Conservation (phyloP, 768 basidiomycete genomes). For the Pleurotus platypus region DNA sequence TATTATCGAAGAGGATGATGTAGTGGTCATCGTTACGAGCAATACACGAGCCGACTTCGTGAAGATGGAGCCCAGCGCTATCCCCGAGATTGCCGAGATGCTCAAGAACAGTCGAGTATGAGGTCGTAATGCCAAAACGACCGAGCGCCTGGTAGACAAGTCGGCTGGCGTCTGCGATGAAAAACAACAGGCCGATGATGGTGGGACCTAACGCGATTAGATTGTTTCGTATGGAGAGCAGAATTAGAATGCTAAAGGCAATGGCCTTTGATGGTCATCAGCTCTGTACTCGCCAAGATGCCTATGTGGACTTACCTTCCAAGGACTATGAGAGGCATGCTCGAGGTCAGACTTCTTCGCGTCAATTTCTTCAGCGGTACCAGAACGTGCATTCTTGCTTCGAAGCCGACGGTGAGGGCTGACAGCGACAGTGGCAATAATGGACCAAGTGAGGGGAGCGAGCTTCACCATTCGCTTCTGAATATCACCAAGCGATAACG, state of each 20-base stretch:
- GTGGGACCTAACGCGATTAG: conserved; percentile 15
- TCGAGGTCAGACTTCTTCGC: background rate
- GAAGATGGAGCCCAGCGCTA: conserved; percentile 9
- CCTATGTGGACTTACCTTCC: background rate
- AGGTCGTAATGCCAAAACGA: conserved; percentile 14
- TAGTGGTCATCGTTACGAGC: conserved; percentile 4
- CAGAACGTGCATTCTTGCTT: background rate
- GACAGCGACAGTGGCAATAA: background rate
- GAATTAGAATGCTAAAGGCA: background rate
- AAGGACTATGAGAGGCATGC: background rate
- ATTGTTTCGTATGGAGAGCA: conserved; percentile 15
- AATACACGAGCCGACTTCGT: background rate
- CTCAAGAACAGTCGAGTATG: conserved; percentile 16
- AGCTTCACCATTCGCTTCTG: background rate
- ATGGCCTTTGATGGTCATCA: background rate
- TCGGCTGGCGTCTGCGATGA: conserved; percentile 12
- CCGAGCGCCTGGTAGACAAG: conserved; percentile 15
- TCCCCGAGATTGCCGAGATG: conserved; percentile 10
- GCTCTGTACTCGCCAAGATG: background rate
- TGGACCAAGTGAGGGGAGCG: background rate
- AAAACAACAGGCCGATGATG: conserved; percentile 16
- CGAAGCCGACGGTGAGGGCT: background rate
- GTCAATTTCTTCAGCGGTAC: background rate
- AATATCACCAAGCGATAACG: background rate
- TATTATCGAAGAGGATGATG: conserved; percentile 19